These are phyloP conservation scores for Auxenochlorella pyrenoidosa DNA, from an alignment of 139 green algal species.

Conservation along the genomic window DNA sequence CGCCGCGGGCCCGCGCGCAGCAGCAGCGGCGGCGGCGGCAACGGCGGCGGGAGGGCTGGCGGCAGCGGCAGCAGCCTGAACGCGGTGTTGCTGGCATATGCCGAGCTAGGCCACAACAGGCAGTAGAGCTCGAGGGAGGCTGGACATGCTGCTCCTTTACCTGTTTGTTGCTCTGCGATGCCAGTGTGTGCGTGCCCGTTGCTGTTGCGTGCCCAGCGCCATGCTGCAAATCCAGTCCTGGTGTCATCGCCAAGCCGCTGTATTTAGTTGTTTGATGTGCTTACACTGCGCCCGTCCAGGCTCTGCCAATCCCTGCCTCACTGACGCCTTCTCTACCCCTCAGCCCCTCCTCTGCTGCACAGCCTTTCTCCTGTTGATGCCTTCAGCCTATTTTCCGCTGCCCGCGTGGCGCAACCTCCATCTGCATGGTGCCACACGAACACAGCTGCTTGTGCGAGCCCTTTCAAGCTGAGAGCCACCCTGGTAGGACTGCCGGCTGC, in stretches of 20 bases:
- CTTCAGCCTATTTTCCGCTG: too few relatives aligned
- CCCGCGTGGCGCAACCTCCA: too few relatives aligned
- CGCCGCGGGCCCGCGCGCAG: not conserved
- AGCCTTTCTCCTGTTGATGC: too few relatives aligned
- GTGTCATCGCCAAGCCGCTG: not conserved
- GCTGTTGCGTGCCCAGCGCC: not conserved
- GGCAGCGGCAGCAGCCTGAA: not conserved
- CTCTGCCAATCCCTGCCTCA: too few relatives aligned
- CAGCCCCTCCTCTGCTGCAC: too few relatives aligned
- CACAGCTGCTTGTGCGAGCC: too few relatives aligned
- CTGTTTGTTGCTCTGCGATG: not conserved
- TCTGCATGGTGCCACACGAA: too few relatives aligned
- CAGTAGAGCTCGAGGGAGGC: not conserved
- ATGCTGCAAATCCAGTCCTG: not conserved
- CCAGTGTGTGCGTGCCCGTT: too few relatives aligned
- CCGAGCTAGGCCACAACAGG: constrained; percentile 11
- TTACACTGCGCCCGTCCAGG: not conserved
- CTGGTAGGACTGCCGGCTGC: too few relatives aligned
- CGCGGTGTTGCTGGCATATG: not conserved
- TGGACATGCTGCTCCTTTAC: too few relatives aligned
- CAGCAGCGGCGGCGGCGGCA: not conserved
- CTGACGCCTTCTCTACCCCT: too few relatives aligned
- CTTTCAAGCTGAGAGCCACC: too few relatives aligned
- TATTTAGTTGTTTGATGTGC: not conserved
- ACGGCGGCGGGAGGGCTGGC: not conserved